These are phyloP conservation scores for Pestalotiopsis sp. DNA, from an alignment of 2,329 filamentous ascomycete species.

Conservation along the genomic window DNA sequence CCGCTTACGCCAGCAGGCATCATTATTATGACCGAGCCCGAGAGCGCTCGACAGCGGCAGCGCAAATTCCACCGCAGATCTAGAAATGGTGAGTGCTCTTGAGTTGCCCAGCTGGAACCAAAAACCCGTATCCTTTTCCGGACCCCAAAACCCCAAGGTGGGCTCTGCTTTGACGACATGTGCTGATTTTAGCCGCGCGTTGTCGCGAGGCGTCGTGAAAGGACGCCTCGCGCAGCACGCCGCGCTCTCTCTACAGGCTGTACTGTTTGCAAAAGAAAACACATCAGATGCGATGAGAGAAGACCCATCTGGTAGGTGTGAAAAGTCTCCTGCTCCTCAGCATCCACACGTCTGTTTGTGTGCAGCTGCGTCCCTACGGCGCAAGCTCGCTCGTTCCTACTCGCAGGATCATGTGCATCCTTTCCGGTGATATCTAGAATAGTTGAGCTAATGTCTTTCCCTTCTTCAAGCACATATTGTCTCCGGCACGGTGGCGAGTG, in stretches of 20 bases:
- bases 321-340: neutral
- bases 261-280: constrained; percentile 38
- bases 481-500: constrained; percentile 45
- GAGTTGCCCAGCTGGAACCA: neutral
- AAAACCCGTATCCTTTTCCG: neutral
- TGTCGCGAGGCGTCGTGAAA: neutral
- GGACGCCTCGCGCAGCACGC: neutral
- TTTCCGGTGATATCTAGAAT: neutral
- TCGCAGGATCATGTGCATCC: neutral
- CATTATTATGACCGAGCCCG: constrained; percentile 14
- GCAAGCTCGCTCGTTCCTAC: neutral
- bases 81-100: constrained; percentile 28
- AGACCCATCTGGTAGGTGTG: constrained; percentile 45
- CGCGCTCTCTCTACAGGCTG: constrained; percentile 28
- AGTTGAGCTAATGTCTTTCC: constrained; percentile 13
- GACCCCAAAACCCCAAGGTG: neutral
- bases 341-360: too few species aligned
- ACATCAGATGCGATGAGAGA: constrained; percentile 46
- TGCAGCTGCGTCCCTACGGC: neutral
- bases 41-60: constrained; percentile 29
- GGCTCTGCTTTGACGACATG: neutral
- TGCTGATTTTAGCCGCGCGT: constrained; percentile 9
- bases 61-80: constrained; percentile 33
- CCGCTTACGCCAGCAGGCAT: neutral
- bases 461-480: constrained; percentile 39